A percentile compares a stretch with the other conserved stretches of the same genome.
These are phyloP conservation scores for Vaccinium corymbosum DNA, from an alignment of 148 eudicot genomes.

Conservation along the genomic window DNA sequence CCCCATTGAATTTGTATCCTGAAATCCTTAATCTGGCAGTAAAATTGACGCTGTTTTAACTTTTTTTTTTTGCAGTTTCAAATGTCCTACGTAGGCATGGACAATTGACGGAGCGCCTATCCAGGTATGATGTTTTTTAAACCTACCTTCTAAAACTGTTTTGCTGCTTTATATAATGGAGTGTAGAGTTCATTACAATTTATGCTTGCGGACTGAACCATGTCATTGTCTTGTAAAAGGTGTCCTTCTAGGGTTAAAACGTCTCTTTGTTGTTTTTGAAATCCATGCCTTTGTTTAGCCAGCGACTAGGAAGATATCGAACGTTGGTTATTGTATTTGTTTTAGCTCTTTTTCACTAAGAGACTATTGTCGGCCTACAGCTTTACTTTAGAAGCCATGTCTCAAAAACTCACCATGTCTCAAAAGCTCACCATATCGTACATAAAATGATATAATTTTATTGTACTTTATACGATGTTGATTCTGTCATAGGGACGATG, in stretches of 20 bases:
- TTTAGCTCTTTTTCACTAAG: background rate
- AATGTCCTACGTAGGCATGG: slow-evolving; percentile 77
- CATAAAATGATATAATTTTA: background rate
- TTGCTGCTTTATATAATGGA: background rate
- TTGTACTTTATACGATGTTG: background rate
- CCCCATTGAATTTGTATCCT: background rate
- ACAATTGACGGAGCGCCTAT: slow-evolving; percentile 74
- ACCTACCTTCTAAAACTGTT: background rate
- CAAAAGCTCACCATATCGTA: background rate
- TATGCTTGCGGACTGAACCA: slow-evolving; percentile 5
- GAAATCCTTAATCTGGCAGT: background rate
- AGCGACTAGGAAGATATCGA: background rate
- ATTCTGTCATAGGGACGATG: background rate
- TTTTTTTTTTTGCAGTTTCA: slow-evolving; percentile 51
- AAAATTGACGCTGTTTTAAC: slow-evolving; percentile 5
- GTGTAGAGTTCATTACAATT: background rate
- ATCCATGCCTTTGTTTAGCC: background rate
- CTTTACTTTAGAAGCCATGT: background rate
- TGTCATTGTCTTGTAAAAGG: background rate
- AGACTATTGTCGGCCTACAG: background rate
- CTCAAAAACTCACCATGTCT: background rate
- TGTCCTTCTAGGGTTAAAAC: background rate
- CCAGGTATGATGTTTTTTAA: slow-evolving; percentile 45
- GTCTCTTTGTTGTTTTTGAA: background rate
- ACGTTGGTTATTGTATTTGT: background rate